Evolutionary conservation across 805 yeast genomes (phyloP), one percentile per base, ranked within the genome.

Genomic region (Schwanniomyces sp.): DNA sequence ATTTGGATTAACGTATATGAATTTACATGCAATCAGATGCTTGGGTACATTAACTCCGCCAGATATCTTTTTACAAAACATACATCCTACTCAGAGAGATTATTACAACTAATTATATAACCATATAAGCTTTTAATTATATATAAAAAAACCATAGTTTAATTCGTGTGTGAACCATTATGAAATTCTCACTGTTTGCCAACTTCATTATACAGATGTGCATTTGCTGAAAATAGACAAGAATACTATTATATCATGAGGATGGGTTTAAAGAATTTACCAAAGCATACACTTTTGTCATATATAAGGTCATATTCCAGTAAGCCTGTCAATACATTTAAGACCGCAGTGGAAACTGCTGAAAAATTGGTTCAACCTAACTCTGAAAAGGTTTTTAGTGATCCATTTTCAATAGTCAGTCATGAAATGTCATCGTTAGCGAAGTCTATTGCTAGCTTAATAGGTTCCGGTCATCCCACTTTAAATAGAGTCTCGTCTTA

Each of bases 381-480:
- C 11, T 56, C 75, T 18, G 49, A 74, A 34, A 53, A 67, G 40
- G 70, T 77, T 51, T 71, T 85, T 53, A 76, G 78, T 48, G 97
- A 94, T 65, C 99, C 99, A 8, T 82, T 94, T 52, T 84, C 95
- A 14, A 79, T 92, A 41, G 99, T 94, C 12, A 85, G 96, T 36
- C 86, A 86, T 55, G 99, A 92, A 61, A 92, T 92, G 99, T 84
- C 91, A 18, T 83, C 82, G 30, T 69, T 92, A 59, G 97, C 96
- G 25, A 81, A 81, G 60, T 90, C 91, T 62, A 94, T 92, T 52
- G 95, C 96, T 41, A 72, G 78, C 16, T 75, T 94, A 45, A 85
- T 92, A 48, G 97, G 98, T 1, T 85, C 95, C 0, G 96, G 97
- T 2, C 97, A 92, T 62, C 97, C 98, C 1, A 85, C 94, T 9